Evolutionary conservation across 345 rosid species (phyloP).

Genomic region (Isatis tinctoria): DNA sequence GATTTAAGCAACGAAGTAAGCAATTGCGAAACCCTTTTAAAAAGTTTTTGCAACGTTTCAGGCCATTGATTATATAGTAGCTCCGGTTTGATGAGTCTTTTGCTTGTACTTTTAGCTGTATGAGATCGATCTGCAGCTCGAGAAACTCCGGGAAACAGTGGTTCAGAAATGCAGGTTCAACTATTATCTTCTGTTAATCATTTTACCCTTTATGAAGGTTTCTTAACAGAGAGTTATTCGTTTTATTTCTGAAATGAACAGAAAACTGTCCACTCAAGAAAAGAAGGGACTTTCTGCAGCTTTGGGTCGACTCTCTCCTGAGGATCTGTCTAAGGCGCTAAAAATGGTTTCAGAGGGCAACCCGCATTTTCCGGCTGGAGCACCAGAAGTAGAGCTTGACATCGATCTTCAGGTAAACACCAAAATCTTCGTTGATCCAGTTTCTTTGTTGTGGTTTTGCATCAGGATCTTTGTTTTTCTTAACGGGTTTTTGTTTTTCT

Average conservation of each 20-base stretch:
- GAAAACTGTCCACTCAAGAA: conserved; percentile 66
- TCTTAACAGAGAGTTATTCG: background rate
- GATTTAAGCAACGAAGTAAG: conserved; percentile 65
- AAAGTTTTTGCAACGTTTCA: background rate
- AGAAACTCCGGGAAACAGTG: conserved; percentile 51
- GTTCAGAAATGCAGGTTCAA: conserved; percentile 65
- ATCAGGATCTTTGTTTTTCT: background rate
- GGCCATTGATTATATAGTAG: background rate
- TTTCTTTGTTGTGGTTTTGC: background rate
- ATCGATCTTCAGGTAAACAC: conserved; percentile 61
- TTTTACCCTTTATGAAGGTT: background rate
- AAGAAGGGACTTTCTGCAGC: conserved; percentile 60
- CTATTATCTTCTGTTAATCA: background rate
- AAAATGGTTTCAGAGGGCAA: conserved; percentile 70
- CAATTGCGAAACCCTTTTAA: background rate
- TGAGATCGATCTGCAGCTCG: conserved; percentile 57
- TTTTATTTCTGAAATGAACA: conserved; percentile 21
- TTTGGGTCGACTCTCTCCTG: conserved; percentile 50
- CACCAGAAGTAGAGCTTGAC: conserved; percentile 69
- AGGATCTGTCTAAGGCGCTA: conserved; percentile 59
- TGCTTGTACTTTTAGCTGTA: conserved; percentile 44
- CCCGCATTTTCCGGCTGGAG: conserved; percentile 58
- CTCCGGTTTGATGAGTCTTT: background rate
- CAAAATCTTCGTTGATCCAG: background rate
- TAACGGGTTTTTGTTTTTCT: background rate